These are phyloP conservation scores for Striga hermonthica DNA, from an alignment of 305 asterid species.

Conservation along the genomic window DNA sequence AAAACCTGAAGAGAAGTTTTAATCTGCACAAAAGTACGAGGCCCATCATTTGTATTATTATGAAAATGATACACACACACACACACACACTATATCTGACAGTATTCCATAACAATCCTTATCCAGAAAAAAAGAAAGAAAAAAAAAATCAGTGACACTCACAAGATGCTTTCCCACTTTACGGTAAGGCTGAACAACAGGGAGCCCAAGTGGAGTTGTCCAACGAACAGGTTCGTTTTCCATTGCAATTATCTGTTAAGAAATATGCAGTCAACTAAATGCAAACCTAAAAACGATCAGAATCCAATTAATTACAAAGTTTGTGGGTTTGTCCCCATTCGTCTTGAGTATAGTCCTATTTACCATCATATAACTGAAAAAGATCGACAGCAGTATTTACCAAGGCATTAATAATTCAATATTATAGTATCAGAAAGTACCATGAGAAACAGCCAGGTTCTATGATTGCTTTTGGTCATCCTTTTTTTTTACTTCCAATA, in stretches of 20 bases:
- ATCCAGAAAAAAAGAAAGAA: neutral
- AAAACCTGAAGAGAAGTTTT: conserved; percentile 88
- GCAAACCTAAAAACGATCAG: neutral
- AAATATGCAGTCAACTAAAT: neutral
- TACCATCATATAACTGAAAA: neutral
- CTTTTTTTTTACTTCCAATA: too few relatives aligned
- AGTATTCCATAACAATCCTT: neutral
- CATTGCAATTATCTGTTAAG: conserved; percentile 67
- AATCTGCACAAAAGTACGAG: conserved; percentile 47
- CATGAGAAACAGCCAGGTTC: neutral
- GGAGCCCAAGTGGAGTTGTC: conserved; percentile 99
- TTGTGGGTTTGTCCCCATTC: conserved; percentile 2
- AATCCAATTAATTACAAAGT: neutral
- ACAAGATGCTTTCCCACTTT: conserved; percentile 66
- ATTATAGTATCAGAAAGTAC: neutral
- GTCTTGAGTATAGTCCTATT: conserved; percentile 11
- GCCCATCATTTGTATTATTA: conserved; percentile 10
- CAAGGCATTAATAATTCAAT: neutral
- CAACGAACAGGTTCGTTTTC: conserved; percentile 85
- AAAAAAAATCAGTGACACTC: conserved; percentile 33
- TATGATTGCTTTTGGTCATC: too few relatives aligned
- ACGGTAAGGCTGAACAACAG: conserved; percentile 98
- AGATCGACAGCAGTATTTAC: neutral
- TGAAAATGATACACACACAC: conserved; percentile 15
- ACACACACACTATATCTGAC: neutral